Conservation (phyloP, 2,329 filamentous ascomycete genomes). For the Catunica adiposa region DNA sequence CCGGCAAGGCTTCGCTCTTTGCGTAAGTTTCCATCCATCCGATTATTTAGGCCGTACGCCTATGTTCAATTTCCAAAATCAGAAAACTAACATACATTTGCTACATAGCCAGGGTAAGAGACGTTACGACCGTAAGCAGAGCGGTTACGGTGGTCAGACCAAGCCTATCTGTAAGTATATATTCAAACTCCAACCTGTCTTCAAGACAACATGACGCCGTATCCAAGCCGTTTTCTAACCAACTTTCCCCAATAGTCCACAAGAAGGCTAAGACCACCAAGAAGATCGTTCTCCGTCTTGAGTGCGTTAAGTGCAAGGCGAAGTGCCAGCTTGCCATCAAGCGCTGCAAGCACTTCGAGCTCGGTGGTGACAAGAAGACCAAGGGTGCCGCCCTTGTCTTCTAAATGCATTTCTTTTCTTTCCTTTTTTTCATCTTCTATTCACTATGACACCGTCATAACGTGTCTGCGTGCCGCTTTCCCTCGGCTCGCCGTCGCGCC, state of each 20-base stretch:
- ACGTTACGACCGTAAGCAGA: constrained; percentile 98
- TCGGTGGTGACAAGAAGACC: constrained; percentile 99
- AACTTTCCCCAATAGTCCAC: constrained; percentile 44
- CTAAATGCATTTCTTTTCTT: constrained; percentile 47
- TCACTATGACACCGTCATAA: constrained; percentile 27
- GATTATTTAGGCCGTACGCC: neutral
- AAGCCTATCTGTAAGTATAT: constrained; percentile 63
- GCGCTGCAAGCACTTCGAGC: constrained; percentile 99
- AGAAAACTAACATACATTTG: constrained; percentile 2
- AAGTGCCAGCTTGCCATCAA: constrained; percentile 97
- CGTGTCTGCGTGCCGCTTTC: constrained; percentile 8
- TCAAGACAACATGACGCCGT: neutral
- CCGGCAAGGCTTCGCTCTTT: constrained; percentile 88
- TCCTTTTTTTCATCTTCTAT: constrained; percentile 29
- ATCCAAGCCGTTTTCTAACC: neutral
- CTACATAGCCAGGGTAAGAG: constrained; percentile 69
- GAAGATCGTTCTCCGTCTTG: constrained; percentile 97
- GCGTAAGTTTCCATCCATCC: constrained; percentile 27
- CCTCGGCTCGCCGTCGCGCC: constrained; percentile 7
- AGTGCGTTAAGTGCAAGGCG: constrained; percentile 95
- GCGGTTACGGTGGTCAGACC: constrained; percentile 99
- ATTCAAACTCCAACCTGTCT: neutral
- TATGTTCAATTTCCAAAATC: neutral
- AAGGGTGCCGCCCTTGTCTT: constrained; percentile 99
- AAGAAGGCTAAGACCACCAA: constrained; percentile 99